Base-by-base conservation (phyloP, 306 rosid genomes). In the Medicago arabica region DNA sequence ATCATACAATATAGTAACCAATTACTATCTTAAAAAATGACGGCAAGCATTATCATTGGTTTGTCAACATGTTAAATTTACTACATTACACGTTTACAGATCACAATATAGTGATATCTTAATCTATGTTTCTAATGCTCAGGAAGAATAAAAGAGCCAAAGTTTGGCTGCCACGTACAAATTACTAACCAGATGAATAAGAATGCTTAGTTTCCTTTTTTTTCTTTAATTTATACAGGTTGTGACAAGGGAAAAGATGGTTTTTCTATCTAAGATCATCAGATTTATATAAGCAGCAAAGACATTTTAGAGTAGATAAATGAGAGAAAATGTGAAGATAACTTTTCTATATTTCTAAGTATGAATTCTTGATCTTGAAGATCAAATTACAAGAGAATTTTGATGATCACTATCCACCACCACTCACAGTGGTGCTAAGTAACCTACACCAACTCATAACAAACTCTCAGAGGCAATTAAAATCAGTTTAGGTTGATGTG, bases 51-150 rank as follows among this genome's bases (percentile, higher is more conserved):
- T 41, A 36, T 47, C 57, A 75, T 51, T 43, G 21, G 41, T 53
- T 60, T 18, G 78, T 19, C 44, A 65, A 67, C 74, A 70, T 70
- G 67, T 53, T 63, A 71, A 50, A 63, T 53, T 54, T 38, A 62
- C 54, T 62, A 39, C 10, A n/a, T 39, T 53, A 64, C 60, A 64
- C 40, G 40, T 60, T 69, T 72, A 59, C 31, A 49, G 31, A 59
- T 69, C 67, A 49, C 38, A 44, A 28, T 13, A 31, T 41, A 39
- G 53, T 5, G 49, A 75, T 39, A 74, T 68, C 70, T 55, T 75
- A 73, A 54, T 67, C 38, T 34, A 21, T 40, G 40, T 49, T 74
- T 50, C 39, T 34, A 51, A 40, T 67, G 65, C 49, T 59, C 53
- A 10, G 63, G 13, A 66, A 72, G 68, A 34, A 43, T 21, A 58